Base-by-base conservation (phyloP, 352 stramenopile genomes). In the Pythium myriotylum region DNA sequence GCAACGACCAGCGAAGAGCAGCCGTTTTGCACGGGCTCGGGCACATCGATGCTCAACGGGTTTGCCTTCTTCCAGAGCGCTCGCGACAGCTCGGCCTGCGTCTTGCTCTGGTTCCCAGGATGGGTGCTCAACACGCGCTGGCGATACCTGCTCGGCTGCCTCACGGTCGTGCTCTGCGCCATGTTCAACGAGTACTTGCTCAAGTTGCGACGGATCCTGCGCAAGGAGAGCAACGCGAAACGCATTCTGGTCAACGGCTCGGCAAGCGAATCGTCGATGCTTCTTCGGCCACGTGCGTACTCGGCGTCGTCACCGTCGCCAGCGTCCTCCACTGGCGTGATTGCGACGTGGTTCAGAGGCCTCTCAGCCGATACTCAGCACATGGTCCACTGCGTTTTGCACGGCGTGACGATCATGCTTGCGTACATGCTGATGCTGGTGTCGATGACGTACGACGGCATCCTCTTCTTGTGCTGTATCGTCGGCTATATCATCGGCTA, bases 401-500 rank as follows among this genome's bases (percentile, higher is more conserved):
- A 91, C 51, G 82, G 82, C 14, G 54, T 79, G 10, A 86, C 78
- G 9, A 87, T 89, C 41, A 62, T 86, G 13, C 69, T 91, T 19
- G 82, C 82, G 13, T 91, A 91, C 54, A 77, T 91, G 80, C 77
- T 91, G 26, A 91, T 91, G 82, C 76, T 91, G 20, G 82, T 88
- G 19, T 84, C 82, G 20, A 91, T 91, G 82, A 91, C 82, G 23
- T 91, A 91, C 69, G 82, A 91, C 57, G 74, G 77, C 52, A 68
- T 72, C 50, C 64, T 91, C 52, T 77, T 91, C 19, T 26, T 81
- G 10, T 84, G 74, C 70, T 72, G 72, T 12, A 74, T 91, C 35
- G 40, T 37, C 20, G 82, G 82, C 8, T 91, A 89, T 52, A 59
- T 89, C n/a, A 49, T 68, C 13, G 82, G 82, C 14, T 76, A 89